Percentiles rank a stretch among this genome's conserved stretches.
Evolutionary conservation across 169 alveolate genomes (phyloP).

Genomic region (Plasmodium cynomolgi): DNA sequence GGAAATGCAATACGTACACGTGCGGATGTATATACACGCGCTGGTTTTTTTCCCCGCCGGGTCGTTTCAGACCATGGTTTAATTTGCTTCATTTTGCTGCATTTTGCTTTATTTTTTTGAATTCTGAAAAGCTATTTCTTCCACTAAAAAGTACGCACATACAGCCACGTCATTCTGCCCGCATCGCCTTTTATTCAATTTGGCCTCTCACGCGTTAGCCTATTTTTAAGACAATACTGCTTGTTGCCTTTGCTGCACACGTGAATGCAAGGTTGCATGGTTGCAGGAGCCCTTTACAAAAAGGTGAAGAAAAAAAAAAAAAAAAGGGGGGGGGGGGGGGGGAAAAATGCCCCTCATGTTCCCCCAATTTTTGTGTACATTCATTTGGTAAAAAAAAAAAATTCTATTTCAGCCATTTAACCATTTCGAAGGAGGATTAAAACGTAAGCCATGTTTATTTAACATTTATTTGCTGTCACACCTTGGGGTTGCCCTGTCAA

Average conservation of each 20-base stretch:
- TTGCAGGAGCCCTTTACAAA: not conserved
- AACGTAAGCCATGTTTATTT: not conserved
- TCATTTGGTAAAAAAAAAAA: not conserved
- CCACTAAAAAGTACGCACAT: slow-evolving; percentile 2
- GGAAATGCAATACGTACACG: not conserved
- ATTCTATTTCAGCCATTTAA: not conserved
- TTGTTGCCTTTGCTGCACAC: slow-evolving; percentile 30
- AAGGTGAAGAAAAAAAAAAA: not conserved
- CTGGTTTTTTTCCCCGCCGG: not conserved
- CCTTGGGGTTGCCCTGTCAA: not conserved
- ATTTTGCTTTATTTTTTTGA: not conserved
- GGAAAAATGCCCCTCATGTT: not conserved
- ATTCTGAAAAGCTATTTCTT: slow-evolving; percentile 47
- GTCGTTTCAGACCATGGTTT: not conserved
- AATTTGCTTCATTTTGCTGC: not conserved
- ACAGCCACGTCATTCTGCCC: not conserved
- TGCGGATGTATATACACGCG: not conserved
- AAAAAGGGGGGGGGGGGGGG: too few species aligned
- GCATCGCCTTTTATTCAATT: slow-evolving; percentile 1
- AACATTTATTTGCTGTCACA: not conserved
- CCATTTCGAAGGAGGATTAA: not conserved
- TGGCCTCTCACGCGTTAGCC: not conserved
- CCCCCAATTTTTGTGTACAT: not conserved
- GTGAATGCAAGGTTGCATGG: not conserved
- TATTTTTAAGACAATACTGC: not conserved